Evolutionary conservation across 2,329 filamentous ascomycete species (phyloP).

Genomic region (Dryadomyces quercivorus): DNA sequence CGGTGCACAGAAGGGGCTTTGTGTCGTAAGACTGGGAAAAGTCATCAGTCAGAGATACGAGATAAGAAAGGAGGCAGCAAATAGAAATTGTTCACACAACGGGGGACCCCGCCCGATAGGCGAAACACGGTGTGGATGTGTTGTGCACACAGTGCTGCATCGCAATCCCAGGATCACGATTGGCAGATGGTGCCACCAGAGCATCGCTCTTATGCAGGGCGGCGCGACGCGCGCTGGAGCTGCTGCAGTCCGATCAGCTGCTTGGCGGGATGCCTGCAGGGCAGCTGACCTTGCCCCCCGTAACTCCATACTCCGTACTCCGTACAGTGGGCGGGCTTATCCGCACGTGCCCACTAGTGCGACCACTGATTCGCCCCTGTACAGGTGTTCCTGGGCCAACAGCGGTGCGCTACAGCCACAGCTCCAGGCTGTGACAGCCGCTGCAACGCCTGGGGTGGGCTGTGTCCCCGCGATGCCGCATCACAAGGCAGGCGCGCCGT

Average conservation of each 20-base stretch:
- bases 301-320: too few relatives aligned
- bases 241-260: too few relatives aligned
- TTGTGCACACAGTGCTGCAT: background rate
- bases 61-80: background rate
- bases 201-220: background rate
- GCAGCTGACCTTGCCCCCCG: too few relatives aligned
- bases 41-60: background rate
- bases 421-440: background rate
- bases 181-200: background rate
- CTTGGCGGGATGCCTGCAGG: too few relatives aligned
- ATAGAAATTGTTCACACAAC: background rate
- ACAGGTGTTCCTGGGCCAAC: background rate
- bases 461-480: too few relatives aligned
- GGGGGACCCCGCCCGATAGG: background rate
- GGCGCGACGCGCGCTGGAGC: background rate
- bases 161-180: background rate
- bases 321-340: too few relatives aligned
- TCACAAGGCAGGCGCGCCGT: background rate
- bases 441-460: too few relatives aligned
- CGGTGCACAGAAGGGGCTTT: background rate
- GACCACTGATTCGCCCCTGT: background rate
- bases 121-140: background rate
- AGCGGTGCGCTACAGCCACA: background rate
- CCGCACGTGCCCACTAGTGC: background rate
- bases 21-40: background rate